Base-by-base conservation (phyloP, 2,329 filamentous ascomycete genomes). In the Colletotrichum noveboracense region DNA sequence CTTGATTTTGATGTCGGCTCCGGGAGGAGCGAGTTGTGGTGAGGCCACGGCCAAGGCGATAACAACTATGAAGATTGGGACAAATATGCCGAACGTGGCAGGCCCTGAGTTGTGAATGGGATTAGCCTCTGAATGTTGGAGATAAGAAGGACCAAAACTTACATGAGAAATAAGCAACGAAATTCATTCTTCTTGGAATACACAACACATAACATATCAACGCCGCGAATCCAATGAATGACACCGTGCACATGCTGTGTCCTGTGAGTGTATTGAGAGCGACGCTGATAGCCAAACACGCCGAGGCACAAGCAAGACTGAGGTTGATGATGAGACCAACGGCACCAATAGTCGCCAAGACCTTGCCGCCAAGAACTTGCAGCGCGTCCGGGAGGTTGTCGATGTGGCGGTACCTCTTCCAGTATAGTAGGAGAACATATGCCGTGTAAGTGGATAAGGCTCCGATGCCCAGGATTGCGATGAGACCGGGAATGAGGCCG, bases 81-180 rank as follows among this genome's bases (percentile, higher is more conserved):
- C n/a, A 52, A 52, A 52, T 13, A 52, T 52, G 43, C 43, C n/a
- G 5, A 52, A 52, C 12, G 43, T 52, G 10, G 43, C n/a, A 52
- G n/a, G 43, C 43, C n/a, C n/a, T 52, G 43, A 5, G 4, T 52
- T 52, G 10, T 7, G n/a, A 0, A 13, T 12, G 12, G 6, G 0
- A 3, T 52, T 13, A 52, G n/a, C 2, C 0, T 1, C 3, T 1
- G 2, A 24, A 21, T 13, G 12, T 52, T 5, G 2, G 0, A 18
- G 12, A 7, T 13, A 21, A 1, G n/a, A 52, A 7, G n/a, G 0
- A 7, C 0, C 4, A 52, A 13, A 21, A 52, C 43, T 52, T 13
- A 52, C n/a, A 52, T 52, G 43, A 52, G 10, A 52, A 52, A 52
- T 52, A 52, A 7, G 43, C n/a, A 21, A 52, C n/a, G 3, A 52